Evolutionary conservation across 2,329 filamentous ascomycete species (phyloP).

Genomic region (Colletotrichum lupini): DNA sequence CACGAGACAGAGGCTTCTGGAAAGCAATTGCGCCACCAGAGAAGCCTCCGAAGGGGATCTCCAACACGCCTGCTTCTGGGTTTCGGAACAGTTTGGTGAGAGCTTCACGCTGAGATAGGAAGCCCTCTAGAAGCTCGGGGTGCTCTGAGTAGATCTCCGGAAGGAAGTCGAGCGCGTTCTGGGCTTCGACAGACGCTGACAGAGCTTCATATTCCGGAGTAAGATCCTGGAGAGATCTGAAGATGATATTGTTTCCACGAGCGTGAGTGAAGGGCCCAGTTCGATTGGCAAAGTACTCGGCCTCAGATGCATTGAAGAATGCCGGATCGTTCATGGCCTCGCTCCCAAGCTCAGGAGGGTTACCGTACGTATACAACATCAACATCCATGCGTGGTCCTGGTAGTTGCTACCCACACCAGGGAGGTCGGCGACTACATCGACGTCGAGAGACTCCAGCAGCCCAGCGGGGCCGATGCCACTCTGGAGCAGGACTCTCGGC

Average conservation of each 20-base stretch:
- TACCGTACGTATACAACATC: slow-evolving; percentile 18
- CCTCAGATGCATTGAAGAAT: slow-evolving; percentile 46
- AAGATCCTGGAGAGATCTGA: slow-evolving; percentile 41
- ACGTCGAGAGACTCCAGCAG: slow-evolving; percentile 53
- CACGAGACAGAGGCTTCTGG: slow-evolving; percentile 52
- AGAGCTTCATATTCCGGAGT: slow-evolving; percentile 38
- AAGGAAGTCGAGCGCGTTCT: slow-evolving; percentile 48
- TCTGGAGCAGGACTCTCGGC: slow-evolving; percentile 59
- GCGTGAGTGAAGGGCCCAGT: slow-evolving; percentile 46
- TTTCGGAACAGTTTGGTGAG: slow-evolving; percentile 43
- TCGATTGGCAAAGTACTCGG: slow-evolving; percentile 43
- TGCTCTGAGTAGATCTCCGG: slow-evolving; percentile 41
- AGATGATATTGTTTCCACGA: slow-evolving; percentile 35
- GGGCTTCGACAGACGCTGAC: slow-evolving; percentile 43
- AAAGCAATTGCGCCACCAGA: slow-evolving; percentile 44
- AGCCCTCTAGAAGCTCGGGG: slow-evolving; percentile 50
- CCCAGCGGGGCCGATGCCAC: slow-evolving; percentile 56
- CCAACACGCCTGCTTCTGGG: slow-evolving; percentile 39
- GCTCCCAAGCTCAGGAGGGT: slow-evolving; percentile 29
- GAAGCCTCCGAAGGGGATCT: slow-evolving; percentile 47
- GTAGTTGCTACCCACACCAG: slow-evolving; percentile 32
- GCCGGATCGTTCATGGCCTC: slow-evolving; percentile 45
- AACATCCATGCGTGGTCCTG: slow-evolving; percentile 34
- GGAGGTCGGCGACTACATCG: slow-evolving; percentile 34
- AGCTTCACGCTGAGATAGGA: slow-evolving; percentile 47